Percentiles rank a stretch among this genome's conserved stretches.
These are phyloP conservation scores for Musa acuminata DNA, from an alignment of 176 grass and related monocot species.

Conservation along the genomic window DNA sequence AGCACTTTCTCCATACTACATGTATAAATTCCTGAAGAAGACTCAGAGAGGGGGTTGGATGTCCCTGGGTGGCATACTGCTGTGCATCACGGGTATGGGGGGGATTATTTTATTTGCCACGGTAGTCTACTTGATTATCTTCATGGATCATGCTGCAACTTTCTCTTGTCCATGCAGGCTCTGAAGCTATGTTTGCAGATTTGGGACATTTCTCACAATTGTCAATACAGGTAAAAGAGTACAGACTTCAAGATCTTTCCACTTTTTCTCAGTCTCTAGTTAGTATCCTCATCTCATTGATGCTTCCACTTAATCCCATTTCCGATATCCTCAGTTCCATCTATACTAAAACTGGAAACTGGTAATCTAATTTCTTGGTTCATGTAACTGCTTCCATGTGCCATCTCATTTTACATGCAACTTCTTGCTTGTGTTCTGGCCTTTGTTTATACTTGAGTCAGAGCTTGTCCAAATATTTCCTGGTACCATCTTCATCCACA, in stretches of 20 bases:
- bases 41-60: slow-evolving; percentile 94
- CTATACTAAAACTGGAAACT: not conserved
- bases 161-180: slow-evolving; percentile 46
- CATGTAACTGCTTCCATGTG: not conserved
- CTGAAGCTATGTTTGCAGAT: slow-evolving; percentile 99
- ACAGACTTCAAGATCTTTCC: not conserved
- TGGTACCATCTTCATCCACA: not conserved
- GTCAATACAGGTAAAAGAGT: slow-evolving; percentile 74
- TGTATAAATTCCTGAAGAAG: slow-evolving; percentile 96
- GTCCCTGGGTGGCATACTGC: slow-evolving; percentile 82
- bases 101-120: not conserved
- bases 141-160: not conserved
- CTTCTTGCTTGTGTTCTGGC: not conserved
- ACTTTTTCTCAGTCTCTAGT: not conserved
- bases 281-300: not conserved
- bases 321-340: not conserved
- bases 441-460: not conserved
- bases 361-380: not conserved
- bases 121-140: not conserved
- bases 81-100: slow-evolving; percentile 73
- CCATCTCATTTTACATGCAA: too few species aligned
- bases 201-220: slow-evolving; percentile 89
- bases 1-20: slow-evolving; percentile 89
- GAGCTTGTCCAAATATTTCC: not conserved
- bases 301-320: not conserved